Evolutionary conservation across 139 green algal species (phyloP).

Genomic region (Volvox reticuliferus): DNA sequence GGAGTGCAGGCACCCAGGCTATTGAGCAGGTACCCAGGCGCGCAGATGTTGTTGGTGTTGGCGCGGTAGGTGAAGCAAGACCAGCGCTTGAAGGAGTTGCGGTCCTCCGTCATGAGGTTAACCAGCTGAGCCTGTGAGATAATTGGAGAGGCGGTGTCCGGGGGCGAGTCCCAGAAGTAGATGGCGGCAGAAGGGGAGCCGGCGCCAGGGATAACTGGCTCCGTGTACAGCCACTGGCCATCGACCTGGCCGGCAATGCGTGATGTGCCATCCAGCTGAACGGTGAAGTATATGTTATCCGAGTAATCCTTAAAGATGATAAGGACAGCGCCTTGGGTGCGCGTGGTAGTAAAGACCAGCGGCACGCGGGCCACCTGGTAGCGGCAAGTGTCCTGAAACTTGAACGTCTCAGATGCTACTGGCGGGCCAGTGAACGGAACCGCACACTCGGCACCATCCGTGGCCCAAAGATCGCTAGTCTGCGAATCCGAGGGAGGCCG

Average conservation of each 20-base stretch:
- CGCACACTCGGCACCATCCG: slow-evolving; percentile 1
- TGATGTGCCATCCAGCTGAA: not conserved
- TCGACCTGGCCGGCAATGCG: not conserved
- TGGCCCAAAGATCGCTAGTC: slow-evolving; percentile 24
- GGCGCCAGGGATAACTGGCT: not conserved
- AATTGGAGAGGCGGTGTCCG: not conserved
- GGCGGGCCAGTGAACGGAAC: not conserved
- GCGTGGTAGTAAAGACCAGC: not conserved
- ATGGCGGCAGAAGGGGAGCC: not conserved
- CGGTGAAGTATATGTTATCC: slow-evolving; percentile 44
- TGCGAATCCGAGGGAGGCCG: not conserved
- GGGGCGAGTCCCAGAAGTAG: slow-evolving; percentile 20
- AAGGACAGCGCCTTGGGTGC: not conserved
- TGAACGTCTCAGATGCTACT: not conserved
- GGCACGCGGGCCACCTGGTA: slow-evolving; percentile 6
- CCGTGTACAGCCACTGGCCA: slow-evolving; percentile 36
- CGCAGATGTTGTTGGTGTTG: not conserved
- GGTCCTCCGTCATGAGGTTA: not conserved
- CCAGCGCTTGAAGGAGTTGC: slow-evolving; percentile 32
- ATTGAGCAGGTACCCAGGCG: not conserved
- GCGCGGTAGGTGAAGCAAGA: slow-evolving; percentile 30
- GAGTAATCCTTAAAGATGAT: slow-evolving; percentile 42
- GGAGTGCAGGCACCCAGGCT: not conserved
- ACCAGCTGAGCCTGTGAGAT: not conserved
- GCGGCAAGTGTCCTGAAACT: not conserved